phyloP scores from a whole-genome alignment of 106 monocot species.

The Dendrobium catenatum region DNA sequence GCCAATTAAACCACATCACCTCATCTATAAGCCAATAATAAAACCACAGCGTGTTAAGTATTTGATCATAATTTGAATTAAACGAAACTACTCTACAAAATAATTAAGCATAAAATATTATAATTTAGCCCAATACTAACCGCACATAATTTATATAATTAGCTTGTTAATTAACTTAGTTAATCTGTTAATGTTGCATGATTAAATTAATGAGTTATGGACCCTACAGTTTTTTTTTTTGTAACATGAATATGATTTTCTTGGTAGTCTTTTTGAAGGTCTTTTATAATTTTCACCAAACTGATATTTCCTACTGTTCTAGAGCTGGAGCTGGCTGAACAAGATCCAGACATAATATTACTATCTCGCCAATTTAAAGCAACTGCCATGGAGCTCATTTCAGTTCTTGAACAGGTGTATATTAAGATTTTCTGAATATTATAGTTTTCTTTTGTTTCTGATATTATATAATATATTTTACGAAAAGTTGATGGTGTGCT shows the following conservation, averaged over 20 bases:
- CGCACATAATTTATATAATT: neutral
- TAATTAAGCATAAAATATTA: neutral
- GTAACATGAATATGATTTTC: neutral
- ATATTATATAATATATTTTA: neutral
- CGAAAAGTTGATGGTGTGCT: neutral
- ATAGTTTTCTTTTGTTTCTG: neutral
- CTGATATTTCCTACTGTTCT: conserved; percentile 1
- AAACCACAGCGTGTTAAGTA: neutral
- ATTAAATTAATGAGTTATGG: neutral
- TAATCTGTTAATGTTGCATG: neutral
- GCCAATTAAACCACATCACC: neutral
- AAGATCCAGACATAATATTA: conserved; percentile 82
- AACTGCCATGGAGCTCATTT: conserved; percentile 97
- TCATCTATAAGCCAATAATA: neutral
- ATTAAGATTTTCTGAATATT: neutral
- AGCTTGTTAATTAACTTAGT: neutral
- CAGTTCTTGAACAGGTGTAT: conserved; percentile 93
- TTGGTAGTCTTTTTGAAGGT: neutral
- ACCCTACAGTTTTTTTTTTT: neutral
- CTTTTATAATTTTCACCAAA: neutral
- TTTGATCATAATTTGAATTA: neutral
- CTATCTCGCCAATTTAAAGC: conserved; percentile 97
- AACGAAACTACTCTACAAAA: neutral
- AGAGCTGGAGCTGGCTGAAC: conserved; percentile 97
- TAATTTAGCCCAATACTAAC: no score